Conservation (phyloP, 306 rosid species). For the Astragalus membranaceus region DNA sequence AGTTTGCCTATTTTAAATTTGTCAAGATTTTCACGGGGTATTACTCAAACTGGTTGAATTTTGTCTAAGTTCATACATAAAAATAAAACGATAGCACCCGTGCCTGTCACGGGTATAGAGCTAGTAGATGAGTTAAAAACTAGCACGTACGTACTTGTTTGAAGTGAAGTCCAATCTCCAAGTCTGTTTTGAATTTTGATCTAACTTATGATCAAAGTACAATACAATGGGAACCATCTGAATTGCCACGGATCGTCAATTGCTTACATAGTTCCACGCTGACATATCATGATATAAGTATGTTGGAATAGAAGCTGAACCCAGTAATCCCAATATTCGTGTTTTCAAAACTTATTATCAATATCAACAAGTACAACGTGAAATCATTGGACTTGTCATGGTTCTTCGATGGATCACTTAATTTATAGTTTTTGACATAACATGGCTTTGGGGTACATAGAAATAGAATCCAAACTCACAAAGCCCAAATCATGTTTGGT, state of each 20-base stretch:
- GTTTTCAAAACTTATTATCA: neutral
- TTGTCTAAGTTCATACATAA: no score
- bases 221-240: neutral
- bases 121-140: no score
- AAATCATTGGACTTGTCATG: neutral
- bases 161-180: constrained; percentile 4
- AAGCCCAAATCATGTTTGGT: neutral
- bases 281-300: neutral
- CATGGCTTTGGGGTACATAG: neutral
- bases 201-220: neutral
- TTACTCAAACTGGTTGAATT: no score
- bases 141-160: no score
- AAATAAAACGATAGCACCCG: no score
- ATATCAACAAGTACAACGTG: neutral
- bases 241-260: neutral
- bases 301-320: neutral
- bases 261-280: neutral
- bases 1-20: no score
- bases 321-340: neutral
- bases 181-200: neutral
- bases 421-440: neutral
- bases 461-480: neutral
- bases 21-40: no score
- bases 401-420: neutral
- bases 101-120: no score